These are phyloP conservation scores for Cytospora schulzeri DNA, from an alignment of 2,329 filamentous ascomycete species.

Conservation along the genomic window DNA sequence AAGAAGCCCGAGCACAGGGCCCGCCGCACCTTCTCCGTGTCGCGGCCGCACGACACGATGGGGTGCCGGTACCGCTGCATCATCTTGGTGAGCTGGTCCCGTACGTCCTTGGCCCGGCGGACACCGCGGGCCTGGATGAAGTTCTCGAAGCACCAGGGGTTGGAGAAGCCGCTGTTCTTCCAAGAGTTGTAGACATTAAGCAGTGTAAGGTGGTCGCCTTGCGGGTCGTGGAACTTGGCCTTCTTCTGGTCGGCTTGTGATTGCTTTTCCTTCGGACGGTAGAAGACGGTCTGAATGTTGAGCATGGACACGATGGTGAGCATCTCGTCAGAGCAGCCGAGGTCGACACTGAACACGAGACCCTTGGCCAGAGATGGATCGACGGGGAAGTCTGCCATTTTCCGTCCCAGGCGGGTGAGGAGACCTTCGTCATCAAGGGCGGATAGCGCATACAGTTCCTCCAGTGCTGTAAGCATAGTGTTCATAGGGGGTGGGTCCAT, in stretches of 20 bases:
- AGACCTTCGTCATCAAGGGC: slow-evolving; percentile 95
- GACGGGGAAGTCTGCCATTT: slow-evolving; percentile 99
- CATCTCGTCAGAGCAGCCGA: slow-evolving; percentile 90
- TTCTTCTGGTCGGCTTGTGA: slow-evolving; percentile 96
- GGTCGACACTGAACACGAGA: slow-evolving; percentile 82
- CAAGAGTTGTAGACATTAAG: slow-evolving; percentile 98
- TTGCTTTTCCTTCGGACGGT: slow-evolving; percentile 96
- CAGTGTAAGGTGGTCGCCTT: slow-evolving; percentile 90
- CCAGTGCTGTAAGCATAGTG: slow-evolving; percentile 93
- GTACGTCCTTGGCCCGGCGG: slow-evolving; percentile 85
- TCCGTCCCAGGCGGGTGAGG: slow-evolving; percentile 84
- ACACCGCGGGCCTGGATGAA: slow-evolving; percentile 93
- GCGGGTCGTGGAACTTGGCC: slow-evolving; percentile 92
- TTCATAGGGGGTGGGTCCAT: slow-evolving; percentile 98
- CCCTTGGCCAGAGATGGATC: slow-evolving; percentile 90
- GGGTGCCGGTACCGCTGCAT: slow-evolving; percentile 88
- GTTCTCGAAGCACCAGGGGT: slow-evolving; percentile 95
- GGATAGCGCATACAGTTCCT: slow-evolving; percentile 90
- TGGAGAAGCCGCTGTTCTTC: slow-evolving; percentile 81
- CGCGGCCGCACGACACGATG: slow-evolving; percentile 80
- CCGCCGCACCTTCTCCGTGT: slow-evolving; percentile 84
- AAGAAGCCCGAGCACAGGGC: slow-evolving; percentile 94
- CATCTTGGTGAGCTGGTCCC: slow-evolving; percentile 88
- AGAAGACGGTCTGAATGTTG: slow-evolving; percentile 83
- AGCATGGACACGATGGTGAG: slow-evolving; percentile 95